Conservation (phyloP, 1,139 yeast genomes). For the Pichia sp. region DNA sequence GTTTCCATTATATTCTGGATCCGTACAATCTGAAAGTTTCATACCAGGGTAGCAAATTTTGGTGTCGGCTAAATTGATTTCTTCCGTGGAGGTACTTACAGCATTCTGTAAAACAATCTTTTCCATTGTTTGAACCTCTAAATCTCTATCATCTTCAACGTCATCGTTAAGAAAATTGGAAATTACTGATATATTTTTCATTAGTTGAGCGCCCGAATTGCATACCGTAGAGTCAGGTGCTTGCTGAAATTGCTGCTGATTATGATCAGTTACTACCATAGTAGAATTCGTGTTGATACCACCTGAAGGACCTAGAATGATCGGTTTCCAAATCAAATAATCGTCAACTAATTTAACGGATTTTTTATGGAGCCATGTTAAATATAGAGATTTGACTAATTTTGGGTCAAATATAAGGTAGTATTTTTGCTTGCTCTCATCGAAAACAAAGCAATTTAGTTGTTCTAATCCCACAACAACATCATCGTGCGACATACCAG, state of each 20-base stretch:
- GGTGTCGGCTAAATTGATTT: neutral
- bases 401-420: conserved; percentile 46
- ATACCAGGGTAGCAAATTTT: conserved; percentile 27
- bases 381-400: conserved; percentile 36
- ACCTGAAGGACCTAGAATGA: conserved; percentile 77
- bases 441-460: conserved; percentile 31
- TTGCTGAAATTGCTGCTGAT: neutral
- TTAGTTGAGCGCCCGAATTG: conserved; percentile 15
- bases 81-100: conserved; percentile 6
- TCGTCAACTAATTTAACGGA: conserved; percentile 45
- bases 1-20: neutral
- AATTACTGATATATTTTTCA: conserved; percentile 29
- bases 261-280: conserved; percentile 23
- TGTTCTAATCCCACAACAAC: conserved; percentile 82
- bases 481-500: conserved; percentile 87
- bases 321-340: conserved; percentile 68
- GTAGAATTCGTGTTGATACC: conserved; percentile 60
- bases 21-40: conserved; percentile 9
- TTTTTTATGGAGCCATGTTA: conserved; percentile 47
- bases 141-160: conserved; percentile 23
- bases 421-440: conserved; percentile 32
- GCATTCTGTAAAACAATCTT: conserved; percentile 22
- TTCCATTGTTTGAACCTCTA: conserved; percentile 45
- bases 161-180: conserved; percentile 14
- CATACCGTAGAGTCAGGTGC: neutral